Percentiles rank a stretch among this genome's conserved stretches.
Conservation (phyloP, 2,329 filamentous ascomycete genomes). For the Escovopsis weberi region DNA sequence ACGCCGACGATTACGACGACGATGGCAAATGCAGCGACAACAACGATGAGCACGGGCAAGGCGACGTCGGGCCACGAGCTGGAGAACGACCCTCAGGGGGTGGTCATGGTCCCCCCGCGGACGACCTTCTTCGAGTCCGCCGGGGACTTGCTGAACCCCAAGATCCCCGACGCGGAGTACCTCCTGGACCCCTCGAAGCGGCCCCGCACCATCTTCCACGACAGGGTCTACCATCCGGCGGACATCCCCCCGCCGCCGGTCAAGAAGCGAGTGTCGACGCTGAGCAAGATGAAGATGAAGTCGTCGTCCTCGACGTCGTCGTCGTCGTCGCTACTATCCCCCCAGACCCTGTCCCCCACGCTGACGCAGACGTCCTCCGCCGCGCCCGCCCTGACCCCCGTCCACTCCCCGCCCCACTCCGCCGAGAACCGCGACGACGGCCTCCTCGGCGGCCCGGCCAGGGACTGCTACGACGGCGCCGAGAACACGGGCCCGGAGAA, state of each 20-base stretch:
- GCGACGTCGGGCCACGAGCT: constrained; percentile 38
- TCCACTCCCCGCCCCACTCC: constrained; percentile 20
- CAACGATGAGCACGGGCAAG: constrained; percentile 12
- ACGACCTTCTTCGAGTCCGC: constrained; percentile 94
- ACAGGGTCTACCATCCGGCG: constrained; percentile 82
- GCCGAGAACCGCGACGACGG: constrained; percentile 27
- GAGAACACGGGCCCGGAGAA: constrained; percentile 31
- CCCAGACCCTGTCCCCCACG: no score
- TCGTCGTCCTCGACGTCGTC: constrained; percentile 12
- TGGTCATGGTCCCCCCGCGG: constrained; percentile 58
- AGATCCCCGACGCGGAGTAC: constrained; percentile 67
- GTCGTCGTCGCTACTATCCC: constrained; percentile 7
- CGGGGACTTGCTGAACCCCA: constrained; percentile 81
- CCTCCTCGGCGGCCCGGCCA: constrained; percentile 20
- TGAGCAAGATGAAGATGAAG: constrained; percentile 17
- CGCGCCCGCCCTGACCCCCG: not conserved
- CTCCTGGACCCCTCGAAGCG: constrained; percentile 70
- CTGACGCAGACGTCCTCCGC: no score
- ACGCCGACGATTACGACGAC: no score
- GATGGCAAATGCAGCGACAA: not conserved
- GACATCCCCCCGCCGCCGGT: constrained; percentile 77
- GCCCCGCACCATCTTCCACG: constrained; percentile 87
- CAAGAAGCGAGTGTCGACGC: constrained; percentile 34
- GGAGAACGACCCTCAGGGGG: constrained; percentile 25
- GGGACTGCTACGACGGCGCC: constrained; percentile 37